These are phyloP conservation scores for Ganoderma lingzhi DNA, from an alignment of 1,284 basidiomycete species.

Conservation along the genomic window DNA sequence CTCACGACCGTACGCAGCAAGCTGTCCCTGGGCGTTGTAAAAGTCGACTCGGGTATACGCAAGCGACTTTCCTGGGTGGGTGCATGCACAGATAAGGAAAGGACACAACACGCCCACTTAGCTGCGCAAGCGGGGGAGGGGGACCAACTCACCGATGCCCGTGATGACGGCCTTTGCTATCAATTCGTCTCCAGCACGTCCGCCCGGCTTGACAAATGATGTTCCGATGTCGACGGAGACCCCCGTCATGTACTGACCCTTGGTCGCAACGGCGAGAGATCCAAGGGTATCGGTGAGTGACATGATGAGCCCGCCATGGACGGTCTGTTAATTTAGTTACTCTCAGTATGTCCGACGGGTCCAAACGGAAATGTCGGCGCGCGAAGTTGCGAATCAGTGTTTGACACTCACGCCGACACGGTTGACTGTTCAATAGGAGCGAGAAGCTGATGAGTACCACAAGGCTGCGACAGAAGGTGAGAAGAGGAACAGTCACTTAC, in stretches of 20 bases:
- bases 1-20: constrained; percentile 88
- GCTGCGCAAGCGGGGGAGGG: background rate
- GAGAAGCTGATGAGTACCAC: background rate
- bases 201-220: constrained; percentile 81
- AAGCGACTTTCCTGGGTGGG: constrained; percentile 75
- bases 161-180: constrained; percentile 68
- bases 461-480: background rate
- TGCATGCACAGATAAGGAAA: background rate
- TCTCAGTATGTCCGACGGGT: background rate
- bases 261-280: constrained; percentile 82
- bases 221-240: constrained; percentile 90
- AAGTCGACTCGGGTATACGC: constrained; percentile 87
- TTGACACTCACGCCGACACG: constrained; percentile 68
- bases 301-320: constrained; percentile 87
- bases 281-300: constrained; percentile 89
- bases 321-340: constrained; percentile 46
- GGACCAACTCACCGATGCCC: constrained; percentile 57
- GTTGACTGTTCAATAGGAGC: constrained; percentile 57
- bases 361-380: background rate
- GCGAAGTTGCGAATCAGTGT: background rate
- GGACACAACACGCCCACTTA: background rate
- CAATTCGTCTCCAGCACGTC: constrained; percentile 69
- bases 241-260: constrained; percentile 87
- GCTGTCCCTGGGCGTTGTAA: constrained; percentile 69
- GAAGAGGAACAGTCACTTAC: constrained; percentile 51